phyloP scores from a whole-genome alignment of 208 protist genomes.

The Porcisia hertigi region DNA sequence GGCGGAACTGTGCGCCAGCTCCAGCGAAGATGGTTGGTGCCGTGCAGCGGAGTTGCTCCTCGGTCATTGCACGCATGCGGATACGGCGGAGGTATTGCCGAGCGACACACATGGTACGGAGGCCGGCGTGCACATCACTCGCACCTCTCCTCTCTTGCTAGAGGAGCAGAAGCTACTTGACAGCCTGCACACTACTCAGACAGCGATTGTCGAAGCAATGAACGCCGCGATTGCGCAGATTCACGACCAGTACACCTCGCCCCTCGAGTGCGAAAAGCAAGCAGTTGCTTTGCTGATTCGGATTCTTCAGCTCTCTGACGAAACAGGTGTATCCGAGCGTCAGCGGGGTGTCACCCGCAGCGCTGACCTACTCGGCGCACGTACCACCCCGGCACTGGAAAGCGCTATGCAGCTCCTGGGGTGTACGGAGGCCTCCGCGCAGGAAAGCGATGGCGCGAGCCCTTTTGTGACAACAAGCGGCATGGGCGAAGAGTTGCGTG shows the following conservation, averaged over 20 bases:
- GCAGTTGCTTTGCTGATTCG: constrained; percentile 31
- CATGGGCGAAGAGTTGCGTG: neutral
- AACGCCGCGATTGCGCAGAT: constrained; percentile 21
- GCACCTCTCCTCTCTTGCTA: constrained; percentile 10
- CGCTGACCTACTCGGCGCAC: neutral
- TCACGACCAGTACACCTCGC: neutral
- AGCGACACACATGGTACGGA: neutral
- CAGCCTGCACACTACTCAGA: constrained; percentile 9
- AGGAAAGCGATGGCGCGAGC: neutral
- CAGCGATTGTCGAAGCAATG: neutral
- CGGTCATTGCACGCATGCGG: constrained; percentile 1
- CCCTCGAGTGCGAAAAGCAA: constrained; percentile 4
- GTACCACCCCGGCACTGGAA: constrained; percentile 20
- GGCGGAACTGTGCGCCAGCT: constrained; percentile 3
- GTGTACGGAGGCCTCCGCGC: neutral
- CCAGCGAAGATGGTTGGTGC: constrained; percentile 14
- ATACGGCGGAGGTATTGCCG: neutral
- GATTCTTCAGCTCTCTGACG: constrained; percentile 32
- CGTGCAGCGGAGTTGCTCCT: constrained; percentile 19
- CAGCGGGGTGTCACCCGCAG: neutral
- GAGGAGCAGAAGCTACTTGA: constrained; percentile 30
- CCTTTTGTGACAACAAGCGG: neutral
- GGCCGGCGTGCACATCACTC: neutral
- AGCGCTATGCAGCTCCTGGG: constrained; percentile 5
- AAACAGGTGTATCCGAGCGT: neutral